These are phyloP conservation scores for Pleurotus tuber-regium DNA, from an alignment of 768 basidiomycete genomes.

Conservation along the genomic window DNA sequence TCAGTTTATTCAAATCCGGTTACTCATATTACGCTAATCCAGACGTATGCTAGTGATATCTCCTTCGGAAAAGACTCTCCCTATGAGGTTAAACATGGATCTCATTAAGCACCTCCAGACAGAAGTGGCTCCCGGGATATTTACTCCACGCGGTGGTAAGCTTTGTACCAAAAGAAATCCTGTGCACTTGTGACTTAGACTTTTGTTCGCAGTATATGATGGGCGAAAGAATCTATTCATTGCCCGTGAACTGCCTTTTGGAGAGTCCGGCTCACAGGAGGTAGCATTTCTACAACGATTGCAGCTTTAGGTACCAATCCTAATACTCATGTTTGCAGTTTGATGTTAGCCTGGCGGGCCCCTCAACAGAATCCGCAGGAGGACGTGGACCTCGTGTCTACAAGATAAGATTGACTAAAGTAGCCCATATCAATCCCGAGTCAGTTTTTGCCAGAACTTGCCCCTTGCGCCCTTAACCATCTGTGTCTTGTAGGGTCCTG, in stretches of 20 bases:
- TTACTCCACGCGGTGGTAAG: constrained; percentile 51
- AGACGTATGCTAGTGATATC: constrained; percentile 46
- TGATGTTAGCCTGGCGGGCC: constrained; percentile 49
- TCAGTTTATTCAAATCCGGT: constrained; percentile 25
- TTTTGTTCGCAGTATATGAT: constrained; percentile 71
- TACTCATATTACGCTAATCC: background rate
- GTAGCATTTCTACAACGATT: constrained; percentile 25
- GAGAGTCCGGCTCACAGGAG: constrained; percentile 47
- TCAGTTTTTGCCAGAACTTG: constrained; percentile 19
- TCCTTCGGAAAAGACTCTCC: constrained; percentile 67
- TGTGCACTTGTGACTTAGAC: too few species aligned
- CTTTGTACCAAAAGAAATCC: too few species aligned
- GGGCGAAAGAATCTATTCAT: constrained; percentile 78
- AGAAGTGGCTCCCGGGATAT: constrained; percentile 55
- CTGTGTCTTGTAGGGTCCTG: constrained; percentile 42
- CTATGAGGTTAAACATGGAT: constrained; percentile 67
- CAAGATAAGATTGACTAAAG: constrained; percentile 59
- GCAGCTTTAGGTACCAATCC: too few species aligned
- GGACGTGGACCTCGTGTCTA: constrained; percentile 58
- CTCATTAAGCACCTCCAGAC: constrained; percentile 64
- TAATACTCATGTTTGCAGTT: constrained; percentile 42
- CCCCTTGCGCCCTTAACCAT: background rate
- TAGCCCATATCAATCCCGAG: constrained; percentile 57
- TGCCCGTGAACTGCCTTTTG: constrained; percentile 58
- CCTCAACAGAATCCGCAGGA: constrained; percentile 27